Conservation (phyloP, 2,329 filamentous ascomycete species). For the Fusarium sp. region DNA sequence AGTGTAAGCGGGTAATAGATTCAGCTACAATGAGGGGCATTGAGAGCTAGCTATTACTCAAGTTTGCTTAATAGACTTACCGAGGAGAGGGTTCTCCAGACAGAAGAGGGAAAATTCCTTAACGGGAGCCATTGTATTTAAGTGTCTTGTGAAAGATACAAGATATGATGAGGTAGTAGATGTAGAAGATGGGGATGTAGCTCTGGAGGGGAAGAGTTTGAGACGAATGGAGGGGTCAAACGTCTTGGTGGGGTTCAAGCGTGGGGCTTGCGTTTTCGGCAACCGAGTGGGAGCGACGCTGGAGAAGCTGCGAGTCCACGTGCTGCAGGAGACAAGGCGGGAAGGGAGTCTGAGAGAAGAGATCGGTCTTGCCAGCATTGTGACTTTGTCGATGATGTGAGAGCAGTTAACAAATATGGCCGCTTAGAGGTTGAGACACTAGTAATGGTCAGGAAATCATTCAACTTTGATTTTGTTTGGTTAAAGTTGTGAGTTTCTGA, state of each 20-base stretch:
- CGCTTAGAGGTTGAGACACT: background rate
- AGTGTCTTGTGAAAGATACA: constrained; percentile 38
- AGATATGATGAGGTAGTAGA: constrained; percentile 21
- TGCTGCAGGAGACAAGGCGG: constrained; percentile 34
- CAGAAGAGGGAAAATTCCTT: constrained; percentile 92
- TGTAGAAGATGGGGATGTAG: constrained; percentile 28
- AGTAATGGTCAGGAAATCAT: background rate
- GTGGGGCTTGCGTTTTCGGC: constrained; percentile 46
- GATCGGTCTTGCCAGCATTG: constrained; percentile 33
- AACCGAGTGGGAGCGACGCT: constrained; percentile 43
- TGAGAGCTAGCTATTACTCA: constrained; percentile 1
- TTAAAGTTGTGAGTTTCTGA: constrained; percentile 10
- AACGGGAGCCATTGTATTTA: constrained; percentile 75
- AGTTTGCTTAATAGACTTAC: constrained; percentile 63
- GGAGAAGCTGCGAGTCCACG: constrained; percentile 47
- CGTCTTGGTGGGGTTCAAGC: constrained; percentile 44
- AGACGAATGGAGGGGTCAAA: constrained; percentile 48
- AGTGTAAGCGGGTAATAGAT: constrained; percentile 23
- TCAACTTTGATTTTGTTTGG: background rate
- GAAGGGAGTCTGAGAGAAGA: constrained; percentile 24
- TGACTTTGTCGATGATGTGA: background rate
- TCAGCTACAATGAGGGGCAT: constrained; percentile 6
- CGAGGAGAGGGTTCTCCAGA: constrained; percentile 97
- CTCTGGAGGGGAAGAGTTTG: constrained; percentile 50
- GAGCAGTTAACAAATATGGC: background rate